Conservation (phyloP, 305 asterid species). For the Fraxinus baroniana region DNA sequence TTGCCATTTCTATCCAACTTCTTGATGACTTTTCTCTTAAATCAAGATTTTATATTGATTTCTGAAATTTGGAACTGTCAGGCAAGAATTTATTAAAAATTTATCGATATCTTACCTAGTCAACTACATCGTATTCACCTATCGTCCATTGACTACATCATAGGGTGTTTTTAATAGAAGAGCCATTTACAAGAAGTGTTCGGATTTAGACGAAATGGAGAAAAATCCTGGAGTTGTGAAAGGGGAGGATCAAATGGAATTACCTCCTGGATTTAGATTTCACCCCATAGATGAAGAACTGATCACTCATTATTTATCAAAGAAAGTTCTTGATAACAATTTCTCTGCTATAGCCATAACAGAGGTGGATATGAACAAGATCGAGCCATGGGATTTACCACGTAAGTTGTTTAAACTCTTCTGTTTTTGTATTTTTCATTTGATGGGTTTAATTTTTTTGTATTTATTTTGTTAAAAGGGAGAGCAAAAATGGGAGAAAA, state of each 20-base stretch:
- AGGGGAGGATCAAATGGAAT: constrained; percentile 28
- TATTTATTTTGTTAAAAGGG: constrained; percentile 32
- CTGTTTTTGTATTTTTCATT: not conserved
- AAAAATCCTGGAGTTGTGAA: constrained; percentile 22
- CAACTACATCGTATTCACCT: not conserved
- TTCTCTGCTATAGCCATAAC: constrained; percentile 46
- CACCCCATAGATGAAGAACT: constrained; percentile 59
- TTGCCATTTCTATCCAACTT: constrained; percentile 25
- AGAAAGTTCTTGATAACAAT: constrained; percentile 32
- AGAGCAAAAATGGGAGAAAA: constrained; percentile 47
- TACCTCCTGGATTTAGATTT: constrained; percentile 60
- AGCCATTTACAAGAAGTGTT: not conserved
- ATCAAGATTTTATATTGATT: not conserved
- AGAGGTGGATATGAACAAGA: constrained; percentile 54
- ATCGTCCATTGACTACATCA: not conserved
- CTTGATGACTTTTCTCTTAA: not conserved
- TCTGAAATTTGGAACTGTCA: not conserved
- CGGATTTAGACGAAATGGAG: constrained; percentile 21
- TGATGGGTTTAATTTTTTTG: too few relatives aligned
- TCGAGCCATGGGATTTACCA: constrained; percentile 63
- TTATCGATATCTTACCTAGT: not conserved
- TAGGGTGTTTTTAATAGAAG: not conserved
- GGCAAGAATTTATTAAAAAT: constrained; percentile 12
- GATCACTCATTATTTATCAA: constrained; percentile 42
- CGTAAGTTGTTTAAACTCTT: constrained; percentile 27